A percentile compares a stretch with the other conserved stretches of the same genome.
Conservation (phyloP, 1,284 basidiomycete species). For the Volvariella surrecta region DNA sequence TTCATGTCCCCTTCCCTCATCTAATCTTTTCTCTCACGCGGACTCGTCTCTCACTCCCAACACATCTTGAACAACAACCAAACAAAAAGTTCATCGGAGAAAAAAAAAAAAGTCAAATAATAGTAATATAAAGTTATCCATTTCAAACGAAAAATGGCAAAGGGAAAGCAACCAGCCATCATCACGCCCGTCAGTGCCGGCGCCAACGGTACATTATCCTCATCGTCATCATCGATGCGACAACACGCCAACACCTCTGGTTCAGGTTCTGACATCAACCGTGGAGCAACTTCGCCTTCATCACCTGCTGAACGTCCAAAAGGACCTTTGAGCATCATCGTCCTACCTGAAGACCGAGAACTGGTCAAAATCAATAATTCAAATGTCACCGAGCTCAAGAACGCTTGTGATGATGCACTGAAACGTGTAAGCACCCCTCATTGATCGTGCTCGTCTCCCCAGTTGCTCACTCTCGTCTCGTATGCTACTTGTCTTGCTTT, state of each 20-base stretch:
- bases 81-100: background rate
- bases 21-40: background rate
- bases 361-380: slow-evolving; percentile 79
- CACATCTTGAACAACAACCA: background rate
- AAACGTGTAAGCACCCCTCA: slow-evolving; percentile 61
- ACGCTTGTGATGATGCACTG: slow-evolving; percentile 83
- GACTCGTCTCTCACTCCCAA: background rate
- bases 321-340: slow-evolving; percentile 44
- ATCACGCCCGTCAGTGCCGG: no score
- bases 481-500: no score
- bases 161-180: no score
- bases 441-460: no score
- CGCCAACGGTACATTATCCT: no score
- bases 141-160: no score
- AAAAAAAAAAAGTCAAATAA: background rate
- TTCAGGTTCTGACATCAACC: no score
- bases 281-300: background rate
- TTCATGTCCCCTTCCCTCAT: background rate
- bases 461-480: slow-evolving; percentile 1
- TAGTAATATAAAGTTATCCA: background rate
- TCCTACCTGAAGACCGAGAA: slow-evolving; percentile 44
- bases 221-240: no score
- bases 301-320: slow-evolving; percentile 25
- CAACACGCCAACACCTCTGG: background rate
- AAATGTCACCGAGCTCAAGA: slow-evolving; percentile 77